These are phyloP conservation scores for Fusarium burgessii DNA, from an alignment of 2,329 filamentous ascomycete genomes.

Conservation along the genomic window DNA sequence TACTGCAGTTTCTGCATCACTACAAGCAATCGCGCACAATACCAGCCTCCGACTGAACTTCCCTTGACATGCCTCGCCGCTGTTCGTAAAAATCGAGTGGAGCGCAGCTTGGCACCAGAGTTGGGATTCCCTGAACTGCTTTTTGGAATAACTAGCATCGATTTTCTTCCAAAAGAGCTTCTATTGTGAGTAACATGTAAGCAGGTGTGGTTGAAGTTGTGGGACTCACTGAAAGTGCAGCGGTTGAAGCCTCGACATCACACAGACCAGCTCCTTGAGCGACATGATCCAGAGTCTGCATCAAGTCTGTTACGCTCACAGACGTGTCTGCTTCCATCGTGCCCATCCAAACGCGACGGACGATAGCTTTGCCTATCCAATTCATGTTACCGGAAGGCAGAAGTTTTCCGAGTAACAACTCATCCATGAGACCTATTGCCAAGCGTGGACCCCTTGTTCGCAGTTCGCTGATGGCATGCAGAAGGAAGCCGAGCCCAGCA, in stretches of 20 bases:
- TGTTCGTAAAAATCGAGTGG: conserved; percentile 73
- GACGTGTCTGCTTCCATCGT: conserved; percentile 58
- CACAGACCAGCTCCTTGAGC: conserved; percentile 55
- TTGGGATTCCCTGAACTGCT: conserved; percentile 66
- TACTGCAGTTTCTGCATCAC: conserved; percentile 43
- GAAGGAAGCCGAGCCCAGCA: conserved; percentile 72
- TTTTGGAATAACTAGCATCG: conserved; percentile 67
- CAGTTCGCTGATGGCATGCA: conserved; percentile 76
- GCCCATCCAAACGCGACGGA: conserved; percentile 76
- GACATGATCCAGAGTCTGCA: conserved; percentile 51
- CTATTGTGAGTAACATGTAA: conserved; percentile 20
- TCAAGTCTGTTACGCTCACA: conserved; percentile 41
- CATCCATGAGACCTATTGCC: conserved; percentile 67
- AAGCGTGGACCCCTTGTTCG: conserved; percentile 64
- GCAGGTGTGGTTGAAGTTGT: neutral
- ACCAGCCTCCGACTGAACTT: conserved; percentile 81
- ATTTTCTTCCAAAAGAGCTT: conserved; percentile 86
- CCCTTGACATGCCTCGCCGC: conserved; percentile 73
- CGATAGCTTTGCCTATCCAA: conserved; percentile 77
- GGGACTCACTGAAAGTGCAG: conserved; percentile 71
- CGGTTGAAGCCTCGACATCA: conserved; percentile 70
- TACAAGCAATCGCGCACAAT: conserved; percentile 71
- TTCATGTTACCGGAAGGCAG: conserved; percentile 60
- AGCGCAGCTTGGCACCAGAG: conserved; percentile 79
- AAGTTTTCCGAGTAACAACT: conserved; percentile 71